phyloP scores from a whole-genome alignment of 495 filamentous ascomycete genomes.

The Lasiosphaeria ovina region DNA sequence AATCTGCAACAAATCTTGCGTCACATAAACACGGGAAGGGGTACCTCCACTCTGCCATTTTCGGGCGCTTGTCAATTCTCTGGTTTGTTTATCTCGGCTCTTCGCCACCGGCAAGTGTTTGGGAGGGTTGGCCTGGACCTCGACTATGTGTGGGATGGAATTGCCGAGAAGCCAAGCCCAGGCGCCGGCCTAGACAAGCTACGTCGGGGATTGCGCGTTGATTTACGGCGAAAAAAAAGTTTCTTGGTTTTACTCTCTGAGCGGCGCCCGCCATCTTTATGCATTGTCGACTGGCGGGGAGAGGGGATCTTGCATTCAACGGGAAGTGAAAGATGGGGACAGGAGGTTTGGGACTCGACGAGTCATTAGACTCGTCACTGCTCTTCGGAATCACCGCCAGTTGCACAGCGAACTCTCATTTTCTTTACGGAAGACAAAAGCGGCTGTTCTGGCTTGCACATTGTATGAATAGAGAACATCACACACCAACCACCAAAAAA shows the following conservation, averaged over 20 bases:
- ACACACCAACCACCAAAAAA: slow-evolving; percentile 12
- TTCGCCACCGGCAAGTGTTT: background rate
- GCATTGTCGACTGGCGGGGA: slow-evolving; percentile 10
- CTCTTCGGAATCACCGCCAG: background rate
- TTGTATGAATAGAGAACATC: slow-evolving; percentile 28
- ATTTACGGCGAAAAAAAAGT: slow-evolving; percentile 10
- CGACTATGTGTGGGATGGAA: no score
- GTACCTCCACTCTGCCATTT: background rate
- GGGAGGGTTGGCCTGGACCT: background rate
- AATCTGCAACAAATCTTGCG: slow-evolving; percentile 14
- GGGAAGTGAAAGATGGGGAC: slow-evolving; percentile 6
- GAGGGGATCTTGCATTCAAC: slow-evolving; percentile 10
- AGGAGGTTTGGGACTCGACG: slow-evolving; percentile 1
- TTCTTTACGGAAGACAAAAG: slow-evolving; percentile 29
- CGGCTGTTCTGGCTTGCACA: slow-evolving; percentile 20
- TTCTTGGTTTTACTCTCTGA: slow-evolving; percentile 9
- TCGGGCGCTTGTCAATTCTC: background rate
- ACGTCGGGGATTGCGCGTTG: background rate
- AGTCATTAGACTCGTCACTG: background rate
- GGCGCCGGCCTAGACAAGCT: no score
- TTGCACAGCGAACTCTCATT: background rate
- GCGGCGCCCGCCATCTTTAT: background rate
- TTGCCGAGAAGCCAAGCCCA: no score
- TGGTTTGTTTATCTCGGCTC: background rate
- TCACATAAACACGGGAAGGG: slow-evolving; percentile 7